phyloP scores from a whole-genome alignment of 108 stramenopile genomes.

The Fragilaria radians region DNA sequence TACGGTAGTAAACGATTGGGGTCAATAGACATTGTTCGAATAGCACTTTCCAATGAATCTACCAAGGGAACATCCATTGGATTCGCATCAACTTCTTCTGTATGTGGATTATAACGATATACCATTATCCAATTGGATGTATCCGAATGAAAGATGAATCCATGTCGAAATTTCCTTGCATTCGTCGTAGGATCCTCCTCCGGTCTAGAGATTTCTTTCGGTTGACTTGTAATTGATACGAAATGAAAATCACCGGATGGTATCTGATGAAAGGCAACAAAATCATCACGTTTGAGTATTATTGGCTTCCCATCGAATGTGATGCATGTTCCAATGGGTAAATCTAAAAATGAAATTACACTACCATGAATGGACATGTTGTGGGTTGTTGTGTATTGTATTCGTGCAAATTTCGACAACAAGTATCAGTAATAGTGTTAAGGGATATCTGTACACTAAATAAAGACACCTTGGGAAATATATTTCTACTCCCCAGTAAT shows the following conservation, averaged over 20 bases:
- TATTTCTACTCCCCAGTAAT: no score
- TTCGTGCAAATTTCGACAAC: no score
- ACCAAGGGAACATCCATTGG: constrained; percentile 41
- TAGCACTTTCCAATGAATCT: constrained; percentile 35
- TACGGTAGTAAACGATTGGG: constrained; percentile 33
- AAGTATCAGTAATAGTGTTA: no score
- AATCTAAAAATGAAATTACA: constrained; percentile 23
- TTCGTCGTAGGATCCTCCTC: no score
- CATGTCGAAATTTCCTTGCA: constrained; percentile 5
- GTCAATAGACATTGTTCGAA: constrained; percentile 12
- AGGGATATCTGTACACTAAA: no score
- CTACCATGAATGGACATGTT: background rate
- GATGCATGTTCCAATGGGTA: constrained; percentile 29
- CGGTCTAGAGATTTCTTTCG: no score
- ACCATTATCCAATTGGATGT: constrained; percentile 39
- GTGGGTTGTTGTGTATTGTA: no score
- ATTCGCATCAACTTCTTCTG: constrained; percentile 65
- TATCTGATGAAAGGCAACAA: constrained; percentile 31
- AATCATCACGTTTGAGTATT: constrained; percentile 38
- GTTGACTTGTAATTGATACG: constrained; percentile 11
- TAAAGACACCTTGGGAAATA: no score
- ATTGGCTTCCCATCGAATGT: constrained; percentile 35
- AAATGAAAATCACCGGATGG: constrained; percentile 30
- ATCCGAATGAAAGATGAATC: constrained; percentile 11
- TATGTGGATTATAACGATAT: constrained; percentile 51